Conservation (phyloP, 441 rosid genomes). For the Capsella rubella region DNA sequence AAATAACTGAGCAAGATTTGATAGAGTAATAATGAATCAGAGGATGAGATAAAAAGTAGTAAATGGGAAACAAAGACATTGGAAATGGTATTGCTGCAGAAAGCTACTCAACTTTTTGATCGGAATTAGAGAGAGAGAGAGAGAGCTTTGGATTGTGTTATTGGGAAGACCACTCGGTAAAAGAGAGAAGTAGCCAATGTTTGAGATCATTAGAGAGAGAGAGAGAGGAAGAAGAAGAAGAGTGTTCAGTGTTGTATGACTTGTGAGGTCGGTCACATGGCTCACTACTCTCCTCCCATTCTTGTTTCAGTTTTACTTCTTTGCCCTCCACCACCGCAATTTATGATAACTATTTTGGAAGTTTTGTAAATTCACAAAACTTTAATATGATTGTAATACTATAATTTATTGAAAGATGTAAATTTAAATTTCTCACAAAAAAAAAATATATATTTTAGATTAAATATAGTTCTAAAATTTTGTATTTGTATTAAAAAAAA, state of each 20-base stretch:
- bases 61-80: slow-evolving; percentile 36
- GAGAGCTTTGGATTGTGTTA: slow-evolving; percentile 36
- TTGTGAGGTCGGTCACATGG: slow-evolving; percentile 69
- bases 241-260: neutral
- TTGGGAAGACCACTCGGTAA: slow-evolving; percentile 36
- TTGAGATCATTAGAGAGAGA: slow-evolving; percentile 27
- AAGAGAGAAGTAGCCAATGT: slow-evolving; percentile 35
- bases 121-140: slow-evolving; percentile 32
- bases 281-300: slow-evolving; percentile 40
- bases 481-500: too few relatives aligned
- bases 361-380: neutral
- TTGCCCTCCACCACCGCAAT: slow-evolving; percentile 2
- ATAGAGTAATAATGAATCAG: slow-evolving; percentile 6
- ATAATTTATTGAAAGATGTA: neutral
- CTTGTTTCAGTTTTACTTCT: slow-evolving; percentile 14
- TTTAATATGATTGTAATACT: neutral
- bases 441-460: too few relatives aligned
- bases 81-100: slow-evolving; percentile 46
- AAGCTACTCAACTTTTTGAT: slow-evolving; percentile 45
- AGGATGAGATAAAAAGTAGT: slow-evolving; percentile 9
- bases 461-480: too few relatives aligned
- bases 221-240: slow-evolving; percentile 18
- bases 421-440: too few relatives aligned
- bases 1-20: neutral
- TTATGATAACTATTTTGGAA: neutral